These are phyloP conservation scores for Echium plantagineum DNA, from an alignment of 257 asterid genomes.

Conservation along the genomic window DNA sequence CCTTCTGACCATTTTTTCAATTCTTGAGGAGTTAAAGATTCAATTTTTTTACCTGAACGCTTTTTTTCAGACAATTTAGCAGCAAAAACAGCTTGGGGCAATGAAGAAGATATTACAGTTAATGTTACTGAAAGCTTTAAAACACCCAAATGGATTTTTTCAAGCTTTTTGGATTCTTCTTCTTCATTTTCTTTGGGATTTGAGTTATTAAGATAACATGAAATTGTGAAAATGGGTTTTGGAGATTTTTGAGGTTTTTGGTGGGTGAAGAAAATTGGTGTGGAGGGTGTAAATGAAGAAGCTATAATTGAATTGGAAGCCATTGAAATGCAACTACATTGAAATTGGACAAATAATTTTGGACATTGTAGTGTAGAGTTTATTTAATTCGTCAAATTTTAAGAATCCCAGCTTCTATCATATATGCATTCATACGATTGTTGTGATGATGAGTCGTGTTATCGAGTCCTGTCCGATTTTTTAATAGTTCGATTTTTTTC, in stretches of 20 bases:
- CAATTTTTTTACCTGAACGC: constrained; percentile 33
- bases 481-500: no score
- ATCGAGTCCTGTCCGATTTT: no score
- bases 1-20: constrained; percentile 69
- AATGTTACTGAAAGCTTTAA: constrained; percentile 52
- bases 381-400: no score
- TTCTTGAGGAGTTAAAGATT: constrained; percentile 55
- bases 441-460: no score
- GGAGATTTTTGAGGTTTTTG: not conserved
- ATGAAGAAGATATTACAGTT: constrained; percentile 58
- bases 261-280: not conserved
- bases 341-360: no score
- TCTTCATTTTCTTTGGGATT: constrained; percentile 27
- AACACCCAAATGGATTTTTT: constrained; percentile 22
- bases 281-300: not conserved
- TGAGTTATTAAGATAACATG: not conserved
- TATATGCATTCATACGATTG: no score
- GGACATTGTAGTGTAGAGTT: no score
- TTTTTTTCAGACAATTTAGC: constrained; percentile 60
- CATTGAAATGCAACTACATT: not conserved
- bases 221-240: not conserved
- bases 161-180: constrained; percentile 25
- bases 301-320: not conserved
- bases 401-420: no score
- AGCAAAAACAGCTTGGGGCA: constrained; percentile 50